Conservation (phyloP, 2,329 filamentous ascomycete genomes). For the Ophiocordyceps australis region DNA sequence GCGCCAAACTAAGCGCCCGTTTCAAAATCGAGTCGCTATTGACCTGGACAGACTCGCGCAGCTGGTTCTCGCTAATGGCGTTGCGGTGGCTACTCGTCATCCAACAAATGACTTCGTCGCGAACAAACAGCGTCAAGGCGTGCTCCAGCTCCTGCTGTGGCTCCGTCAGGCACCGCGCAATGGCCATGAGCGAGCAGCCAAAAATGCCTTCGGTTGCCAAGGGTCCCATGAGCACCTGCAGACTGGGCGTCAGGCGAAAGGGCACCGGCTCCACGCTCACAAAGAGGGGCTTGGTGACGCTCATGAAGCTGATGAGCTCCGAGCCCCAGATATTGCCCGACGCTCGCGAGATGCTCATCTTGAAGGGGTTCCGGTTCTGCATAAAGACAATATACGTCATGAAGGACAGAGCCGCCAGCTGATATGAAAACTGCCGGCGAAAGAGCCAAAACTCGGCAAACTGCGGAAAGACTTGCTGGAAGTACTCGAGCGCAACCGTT, state of each 20-base stretch:
- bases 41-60: slow-evolving; percentile 62
- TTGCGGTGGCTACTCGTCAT: slow-evolving; percentile 60
- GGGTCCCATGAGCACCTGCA: slow-evolving; percentile 92
- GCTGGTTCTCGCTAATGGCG: slow-evolving; percentile 37
- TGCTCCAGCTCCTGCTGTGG: slow-evolving; percentile 85
- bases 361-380: slow-evolving; percentile 87
- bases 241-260: slow-evolving; percentile 90
- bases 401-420: slow-evolving; percentile 86
- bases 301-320: slow-evolving; percentile 84
- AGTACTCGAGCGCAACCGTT: slow-evolving; percentile 71
- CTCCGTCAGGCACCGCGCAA: slow-evolving; percentile 83
- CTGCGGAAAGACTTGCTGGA: slow-evolving; percentile 71
- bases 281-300: slow-evolving; percentile 69
- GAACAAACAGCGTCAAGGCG: slow-evolving; percentile 82
- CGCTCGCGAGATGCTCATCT: slow-evolving; percentile 75
- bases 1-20: slow-evolving; percentile 69
- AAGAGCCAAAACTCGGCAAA: slow-evolving; percentile 97
- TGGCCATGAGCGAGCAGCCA: slow-evolving; percentile 87
- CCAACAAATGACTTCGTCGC: slow-evolving; percentile 98
- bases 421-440: slow-evolving; percentile 90
- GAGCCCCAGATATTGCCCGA: slow-evolving; percentile 94
- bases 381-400: slow-evolving; percentile 99
- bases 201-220: slow-evolving; percentile 94
- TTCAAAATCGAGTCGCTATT: slow-evolving; percentile 91
- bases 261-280: slow-evolving; percentile 91